phyloP scores from a whole-genome alignment of 2,329 filamentous ascomycete genomes.

The Xylaria sp. region DNA sequence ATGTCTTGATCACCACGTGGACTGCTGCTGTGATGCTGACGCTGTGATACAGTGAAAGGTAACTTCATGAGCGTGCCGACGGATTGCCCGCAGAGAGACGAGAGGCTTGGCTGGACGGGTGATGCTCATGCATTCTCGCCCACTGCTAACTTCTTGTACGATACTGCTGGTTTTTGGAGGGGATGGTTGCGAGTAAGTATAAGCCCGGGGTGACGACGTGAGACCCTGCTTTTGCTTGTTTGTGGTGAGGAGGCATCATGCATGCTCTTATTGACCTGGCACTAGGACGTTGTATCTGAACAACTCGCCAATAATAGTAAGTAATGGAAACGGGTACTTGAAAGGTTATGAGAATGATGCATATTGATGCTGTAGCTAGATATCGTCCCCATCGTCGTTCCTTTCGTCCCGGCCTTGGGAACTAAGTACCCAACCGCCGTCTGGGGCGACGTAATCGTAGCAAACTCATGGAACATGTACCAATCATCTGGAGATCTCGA shows the following conservation, averaged over 20 bases:
- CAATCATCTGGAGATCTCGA: constrained; percentile 35
- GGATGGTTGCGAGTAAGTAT: constrained; percentile 40
- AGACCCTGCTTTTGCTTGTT: neutral
- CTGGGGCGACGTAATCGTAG: constrained; percentile 42
- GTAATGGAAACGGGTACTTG: neutral
- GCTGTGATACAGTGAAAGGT: constrained; percentile 38
- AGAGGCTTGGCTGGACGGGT: constrained; percentile 47
- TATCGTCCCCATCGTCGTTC: constrained; percentile 30
- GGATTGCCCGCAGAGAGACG: constrained; percentile 45
- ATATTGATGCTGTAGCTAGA: constrained; percentile 16
- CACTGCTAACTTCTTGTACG: constrained; percentile 49
- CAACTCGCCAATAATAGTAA: constrained; percentile 26
- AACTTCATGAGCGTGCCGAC: constrained; percentile 55
- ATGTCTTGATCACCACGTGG: neutral
- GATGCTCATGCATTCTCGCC: constrained; percentile 43
- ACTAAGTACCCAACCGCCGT: constrained; percentile 30
- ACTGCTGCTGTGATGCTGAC: neutral
- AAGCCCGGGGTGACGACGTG: neutral
- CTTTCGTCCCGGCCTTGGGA: constrained; percentile 25
- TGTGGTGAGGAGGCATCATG: neutral
- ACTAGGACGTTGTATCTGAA: constrained; percentile 38
- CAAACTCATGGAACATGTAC: constrained; percentile 39
- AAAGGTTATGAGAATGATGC: neutral
- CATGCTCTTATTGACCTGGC: neutral
- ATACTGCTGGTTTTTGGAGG: constrained; percentile 45